phyloP scores from a whole-genome alignment of 208 protist species.

The Trypanosoma grayi region DNA sequence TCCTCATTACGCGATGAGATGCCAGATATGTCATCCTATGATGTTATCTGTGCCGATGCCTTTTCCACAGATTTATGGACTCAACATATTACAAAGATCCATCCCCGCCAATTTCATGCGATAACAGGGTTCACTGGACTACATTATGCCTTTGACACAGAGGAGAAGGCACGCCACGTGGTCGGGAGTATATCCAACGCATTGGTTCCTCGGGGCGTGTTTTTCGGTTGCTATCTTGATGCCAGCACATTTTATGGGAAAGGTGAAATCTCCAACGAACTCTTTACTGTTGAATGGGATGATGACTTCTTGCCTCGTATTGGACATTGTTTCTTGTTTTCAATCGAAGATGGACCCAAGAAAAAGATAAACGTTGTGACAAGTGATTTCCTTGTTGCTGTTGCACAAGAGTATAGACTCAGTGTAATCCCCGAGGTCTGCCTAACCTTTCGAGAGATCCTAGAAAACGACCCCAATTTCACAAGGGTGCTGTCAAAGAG shows the following conservation, averaged over 20 bases:
- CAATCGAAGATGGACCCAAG: slow-evolving; percentile 37
- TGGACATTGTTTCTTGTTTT: slow-evolving; percentile 60
- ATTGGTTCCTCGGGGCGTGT: slow-evolving; percentile 73
- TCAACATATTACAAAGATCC: slow-evolving; percentile 67
- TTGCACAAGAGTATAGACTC: slow-evolving; percentile 60
- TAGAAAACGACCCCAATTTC: slow-evolving; percentile 77
- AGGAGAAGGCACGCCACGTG: slow-evolving; percentile 60
- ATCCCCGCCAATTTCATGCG: slow-evolving; percentile 80
- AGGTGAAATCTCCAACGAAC: slow-evolving; percentile 48
- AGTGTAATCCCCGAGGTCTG: slow-evolving; percentile 64
- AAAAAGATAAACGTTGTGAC: slow-evolving; percentile 73
- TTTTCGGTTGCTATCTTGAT: slow-evolving; percentile 76
- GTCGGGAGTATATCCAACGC: slow-evolving; percentile 76
- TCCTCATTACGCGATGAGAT: slow-evolving; percentile 37
- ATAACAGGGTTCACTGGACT: slow-evolving; percentile 77
- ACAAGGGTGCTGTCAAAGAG: slow-evolving; percentile 56
- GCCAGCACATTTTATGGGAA: slow-evolving; percentile 56
- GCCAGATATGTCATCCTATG: slow-evolving; percentile 41
- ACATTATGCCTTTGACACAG: slow-evolving; percentile 69
- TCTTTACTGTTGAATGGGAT: slow-evolving; percentile 67
- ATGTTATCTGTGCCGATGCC: slow-evolving; percentile 73
- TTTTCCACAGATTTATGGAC: slow-evolving; percentile 79
- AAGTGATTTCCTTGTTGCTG: slow-evolving; percentile 78
- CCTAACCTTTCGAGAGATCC: slow-evolving; percentile 67
- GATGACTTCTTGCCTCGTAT: slow-evolving; percentile 61